phyloP scores from a whole-genome alignment of 768 basidiomycete species.

The Boletus bicolor region DNA sequence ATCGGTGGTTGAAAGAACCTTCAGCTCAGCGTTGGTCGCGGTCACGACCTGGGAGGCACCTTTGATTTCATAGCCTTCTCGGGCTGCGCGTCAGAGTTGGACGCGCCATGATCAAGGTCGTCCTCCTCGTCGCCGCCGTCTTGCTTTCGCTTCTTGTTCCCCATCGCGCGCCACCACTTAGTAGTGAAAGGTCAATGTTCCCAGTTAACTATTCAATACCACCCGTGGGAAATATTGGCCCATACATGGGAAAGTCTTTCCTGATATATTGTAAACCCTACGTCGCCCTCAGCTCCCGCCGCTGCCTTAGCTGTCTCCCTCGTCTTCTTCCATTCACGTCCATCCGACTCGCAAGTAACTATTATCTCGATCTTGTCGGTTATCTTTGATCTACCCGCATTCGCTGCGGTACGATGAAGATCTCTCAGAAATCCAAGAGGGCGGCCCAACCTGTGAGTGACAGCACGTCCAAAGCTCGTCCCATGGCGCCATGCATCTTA shows the following conservation, averaged over 20 bases:
- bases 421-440: slow-evolving; percentile 82
- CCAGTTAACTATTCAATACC: too few relatives aligned
- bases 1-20: not conserved
- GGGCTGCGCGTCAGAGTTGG: slow-evolving; percentile 16
- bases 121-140: slow-evolving; percentile 1
- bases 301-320: slow-evolving; percentile 5
- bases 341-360: slow-evolving; percentile 3
- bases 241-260: slow-evolving; percentile 24
- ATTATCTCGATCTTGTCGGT: slow-evolving; percentile 7
- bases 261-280: slow-evolving; percentile 30
- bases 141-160: not conserved
- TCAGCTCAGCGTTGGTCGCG: not conserved
- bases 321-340: slow-evolving; percentile 13
- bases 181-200: too few relatives aligned
- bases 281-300: slow-evolving; percentile 19
- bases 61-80: slow-evolving; percentile 10
- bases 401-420: slow-evolving; percentile 76
- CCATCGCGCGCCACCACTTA: not conserved
- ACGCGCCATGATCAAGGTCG: slow-evolving; percentile 6
- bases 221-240: slow-evolving; percentile 1
- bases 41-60: slow-evolving; percentile 1
- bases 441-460: slow-evolving; percentile 68
- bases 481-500: slow-evolving; percentile 8
- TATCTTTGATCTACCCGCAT: slow-evolving; percentile 31
- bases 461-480: not conserved